These are phyloP conservation scores for Aciculosporium take DNA, from an alignment of 2,329 filamentous ascomycete genomes.

Conservation along the genomic window DNA sequence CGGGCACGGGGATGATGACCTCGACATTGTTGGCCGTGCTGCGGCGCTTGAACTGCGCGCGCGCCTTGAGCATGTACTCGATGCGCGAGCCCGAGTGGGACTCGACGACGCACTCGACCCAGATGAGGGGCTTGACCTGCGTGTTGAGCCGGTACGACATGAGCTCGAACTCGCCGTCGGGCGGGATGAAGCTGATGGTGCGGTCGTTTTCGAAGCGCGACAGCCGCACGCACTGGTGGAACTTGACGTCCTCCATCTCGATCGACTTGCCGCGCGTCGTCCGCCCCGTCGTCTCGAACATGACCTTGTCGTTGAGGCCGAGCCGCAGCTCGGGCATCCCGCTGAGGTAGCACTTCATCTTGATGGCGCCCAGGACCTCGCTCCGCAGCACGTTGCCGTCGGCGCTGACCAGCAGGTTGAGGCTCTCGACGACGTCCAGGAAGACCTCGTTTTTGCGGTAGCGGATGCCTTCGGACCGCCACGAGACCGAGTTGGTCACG, in stretches of 20 bases:
- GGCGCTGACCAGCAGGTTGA: constrained; percentile 87
- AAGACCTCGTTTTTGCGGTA: constrained; percentile 99
- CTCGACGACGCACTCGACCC: constrained; percentile 96
- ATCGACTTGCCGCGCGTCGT: constrained; percentile 92
- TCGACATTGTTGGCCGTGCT: constrained; percentile 98
- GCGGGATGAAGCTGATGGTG: constrained; percentile 97
- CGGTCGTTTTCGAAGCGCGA: constrained; percentile 96
- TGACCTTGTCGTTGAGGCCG: constrained; percentile 95
- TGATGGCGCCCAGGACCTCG: constrained; percentile 91
- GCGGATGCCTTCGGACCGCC: constrained; percentile 93
- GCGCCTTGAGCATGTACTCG: constrained; percentile 98
- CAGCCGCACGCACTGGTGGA: constrained; percentile 93
- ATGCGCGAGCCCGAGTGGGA: constrained; percentile 89
- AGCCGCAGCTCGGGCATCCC: constrained; percentile 94
- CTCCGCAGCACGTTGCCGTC: constrained; percentile 91
- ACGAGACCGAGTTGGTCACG: constrained; percentile 94
- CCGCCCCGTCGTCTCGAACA: constrained; percentile 96
- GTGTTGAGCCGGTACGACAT: constrained; percentile 99
- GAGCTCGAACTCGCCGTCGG: constrained; percentile 95
- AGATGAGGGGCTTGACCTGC: constrained; percentile 94
- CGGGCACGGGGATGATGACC: constrained; percentile 90
- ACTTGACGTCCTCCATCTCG: constrained; percentile 99
- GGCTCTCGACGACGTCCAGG: constrained; percentile 88
- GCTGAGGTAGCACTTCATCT: constrained; percentile 99
- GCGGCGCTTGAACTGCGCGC: constrained; percentile 93